phyloP scores from a whole-genome alignment of 2,329 filamentous ascomycete genomes.

The Rutstroemia sp. region DNA sequence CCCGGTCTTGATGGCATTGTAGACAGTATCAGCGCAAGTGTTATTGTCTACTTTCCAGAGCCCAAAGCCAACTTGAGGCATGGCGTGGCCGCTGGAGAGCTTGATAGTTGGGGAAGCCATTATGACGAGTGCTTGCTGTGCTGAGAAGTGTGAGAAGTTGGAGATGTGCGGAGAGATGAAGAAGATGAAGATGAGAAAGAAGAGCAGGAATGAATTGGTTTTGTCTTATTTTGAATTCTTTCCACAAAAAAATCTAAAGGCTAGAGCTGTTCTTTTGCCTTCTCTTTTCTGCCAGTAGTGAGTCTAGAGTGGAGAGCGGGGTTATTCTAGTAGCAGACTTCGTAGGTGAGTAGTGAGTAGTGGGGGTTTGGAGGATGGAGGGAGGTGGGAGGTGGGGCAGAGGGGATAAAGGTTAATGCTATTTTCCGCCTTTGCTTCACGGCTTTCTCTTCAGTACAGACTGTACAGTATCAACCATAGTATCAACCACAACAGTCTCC shows the following conservation, averaged over 20 bases:
- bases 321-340: not conserved
- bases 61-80: constrained; percentile 56
- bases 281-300: too few relatives aligned
- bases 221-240: too few relatives aligned
- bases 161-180: not conserved
- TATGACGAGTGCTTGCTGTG: constrained; percentile 1
- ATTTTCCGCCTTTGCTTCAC: too few relatives aligned
- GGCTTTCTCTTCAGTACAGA: too few relatives aligned
- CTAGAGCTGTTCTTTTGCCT: too few relatives aligned
- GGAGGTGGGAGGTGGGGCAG: not conserved
- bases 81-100: constrained; percentile 41
- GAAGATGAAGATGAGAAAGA: not conserved
- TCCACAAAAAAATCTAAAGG: too few relatives aligned
- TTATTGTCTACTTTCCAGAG: constrained; percentile 65
- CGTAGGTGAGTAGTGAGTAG: not conserved
- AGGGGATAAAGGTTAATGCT: too few relatives aligned
- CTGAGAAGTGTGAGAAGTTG: not conserved
- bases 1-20: constrained; percentile 55
- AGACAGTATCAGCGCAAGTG: constrained; percentile 59
- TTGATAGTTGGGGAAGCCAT: constrained; percentile 35
- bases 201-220: not conserved
- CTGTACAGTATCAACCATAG: not conserved
- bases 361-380: not conserved
- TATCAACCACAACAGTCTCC: not conserved
- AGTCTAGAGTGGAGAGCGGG: not conserved